Base-by-base conservation (phyloP, 2,329 filamentous ascomycete species). In the Tolypocladium cylindrosporum region DNA sequence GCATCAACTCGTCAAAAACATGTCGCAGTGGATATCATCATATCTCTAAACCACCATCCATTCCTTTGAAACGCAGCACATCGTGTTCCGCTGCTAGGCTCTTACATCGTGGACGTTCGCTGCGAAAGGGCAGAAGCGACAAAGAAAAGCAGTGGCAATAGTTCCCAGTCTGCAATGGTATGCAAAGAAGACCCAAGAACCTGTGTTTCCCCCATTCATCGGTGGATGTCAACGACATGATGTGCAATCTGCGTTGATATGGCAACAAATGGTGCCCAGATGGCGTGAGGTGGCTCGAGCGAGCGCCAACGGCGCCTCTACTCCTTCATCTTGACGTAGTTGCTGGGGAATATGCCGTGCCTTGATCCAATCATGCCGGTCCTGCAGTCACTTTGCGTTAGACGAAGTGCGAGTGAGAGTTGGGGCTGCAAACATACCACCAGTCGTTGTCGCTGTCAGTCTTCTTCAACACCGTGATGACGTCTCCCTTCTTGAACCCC, bases 401-500 rank as follows among this genome's bases (percentile, higher is more conserved):
- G 55, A 57, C 54, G 8, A 39, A 9, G 40, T 4, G 14, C 3
- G 14, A 19, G 34, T 52, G 54, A 19, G 8, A 7, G 43, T 24
- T 34, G n/a, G 45, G 19, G 36, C n/a, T 4, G 31, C 7, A 53
- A 59, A 82, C 84, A 65, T 79, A 88, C 85, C 93, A 97, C 93
- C 93, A 97, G 72, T 97, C 93, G 58, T 91, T 92, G 59, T 90
- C 89, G 65, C 89, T 97, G 5, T 97, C 90, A 6, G 93, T 97
- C 73, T 89, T 89, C 78, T 99, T 97, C 58, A 96, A 72, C 59
- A 99, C 91, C 1, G 91, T 97, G 63, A 99, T 97, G 58, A 97
- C 74, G 37, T 99, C 94, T 24, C 94, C 94, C 79, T 99, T 99
- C 77, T 96, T 96, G 75, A 99, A 99, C 0, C 88, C 90, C 58